phyloP scores from a whole-genome alignment of 768 basidiomycete genomes.

The Termitomyces sp. region DNA sequence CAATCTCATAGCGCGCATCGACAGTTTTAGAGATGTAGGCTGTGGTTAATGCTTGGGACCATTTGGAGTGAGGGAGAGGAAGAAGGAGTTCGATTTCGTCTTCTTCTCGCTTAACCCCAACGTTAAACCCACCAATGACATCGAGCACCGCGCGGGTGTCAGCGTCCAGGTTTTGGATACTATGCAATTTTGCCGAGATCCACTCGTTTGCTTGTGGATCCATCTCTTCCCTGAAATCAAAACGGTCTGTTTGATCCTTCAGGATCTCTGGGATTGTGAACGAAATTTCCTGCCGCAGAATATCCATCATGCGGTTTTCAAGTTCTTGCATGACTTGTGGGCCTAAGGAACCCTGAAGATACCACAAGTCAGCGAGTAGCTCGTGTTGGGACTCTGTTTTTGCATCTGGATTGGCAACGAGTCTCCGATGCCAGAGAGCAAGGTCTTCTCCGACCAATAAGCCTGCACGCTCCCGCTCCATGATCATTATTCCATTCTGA shows the following conservation, averaged over 20 bases:
- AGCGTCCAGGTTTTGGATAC: conserved; percentile 51
- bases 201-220: conserved; percentile 60
- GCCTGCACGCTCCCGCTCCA: conserved; percentile 78
- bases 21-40: conserved; percentile 61
- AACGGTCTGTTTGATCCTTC: conserved; percentile 55
- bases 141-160: conserved; percentile 59
- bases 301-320: conserved; percentile 57
- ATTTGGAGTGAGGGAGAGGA: conserved; percentile 54
- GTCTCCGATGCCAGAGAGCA: conserved; percentile 54
- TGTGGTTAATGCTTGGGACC: conserved; percentile 59
- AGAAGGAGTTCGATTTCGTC: conserved; percentile 59
- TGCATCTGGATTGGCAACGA: conserved; percentile 39
- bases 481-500: conserved; percentile 49
- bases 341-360: conserved; percentile 56
- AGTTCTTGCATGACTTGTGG: conserved; percentile 51
- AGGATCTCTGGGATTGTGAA: conserved; percentile 77
- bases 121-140: conserved; percentile 68
- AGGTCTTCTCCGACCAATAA: conserved; percentile 62
- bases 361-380: conserved; percentile 62
- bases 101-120: conserved; percentile 71
- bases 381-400: conserved; percentile 48
- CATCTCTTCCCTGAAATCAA: conserved; percentile 50
- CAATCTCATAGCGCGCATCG: conserved; percentile 74
- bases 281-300: conserved; percentile 73
- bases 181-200: conserved; percentile 58